Percentiles rank a stretch among this genome's conserved stretches.
phyloP scores from a whole-genome alignment of 2,329 filamentous ascomycete species.

The Talaromyces sp. region DNA sequence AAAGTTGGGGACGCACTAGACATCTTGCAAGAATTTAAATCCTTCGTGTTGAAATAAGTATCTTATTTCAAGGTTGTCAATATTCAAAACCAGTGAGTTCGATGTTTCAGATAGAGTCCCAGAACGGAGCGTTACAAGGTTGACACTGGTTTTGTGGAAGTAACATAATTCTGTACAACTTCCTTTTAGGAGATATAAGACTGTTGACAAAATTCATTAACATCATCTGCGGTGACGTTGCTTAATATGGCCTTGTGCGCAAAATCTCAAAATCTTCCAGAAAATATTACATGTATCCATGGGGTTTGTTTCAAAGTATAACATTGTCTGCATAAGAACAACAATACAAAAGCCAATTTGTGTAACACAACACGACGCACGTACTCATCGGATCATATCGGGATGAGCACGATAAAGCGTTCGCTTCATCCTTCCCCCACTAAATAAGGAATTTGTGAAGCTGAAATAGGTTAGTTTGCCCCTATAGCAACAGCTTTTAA shows the following conservation, averaged over 20 bases:
- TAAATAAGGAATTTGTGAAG: neutral
- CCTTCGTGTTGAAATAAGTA: neutral
- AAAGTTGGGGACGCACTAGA: neutral
- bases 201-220: neutral
- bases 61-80: neutral
- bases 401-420: neutral
- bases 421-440: neutral
- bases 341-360: neutral
- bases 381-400: neutral
- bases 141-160: neutral
- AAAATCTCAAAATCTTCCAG: neutral
- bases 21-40: neutral
- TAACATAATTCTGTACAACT: neutral
- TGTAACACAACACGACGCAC: neutral
- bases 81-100: neutral
- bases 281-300: no score
- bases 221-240: neutral
- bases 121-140: neutral
- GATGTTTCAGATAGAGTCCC: neutral
- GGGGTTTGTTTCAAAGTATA: no score
- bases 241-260: neutral
- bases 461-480: neutral
- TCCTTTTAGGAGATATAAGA: neutral
- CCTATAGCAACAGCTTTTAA: neutral
- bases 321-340: neutral